Evolutionary conservation across 768 basidiomycete species (phyloP).

Genomic region (Termitomyces sp.): DNA sequence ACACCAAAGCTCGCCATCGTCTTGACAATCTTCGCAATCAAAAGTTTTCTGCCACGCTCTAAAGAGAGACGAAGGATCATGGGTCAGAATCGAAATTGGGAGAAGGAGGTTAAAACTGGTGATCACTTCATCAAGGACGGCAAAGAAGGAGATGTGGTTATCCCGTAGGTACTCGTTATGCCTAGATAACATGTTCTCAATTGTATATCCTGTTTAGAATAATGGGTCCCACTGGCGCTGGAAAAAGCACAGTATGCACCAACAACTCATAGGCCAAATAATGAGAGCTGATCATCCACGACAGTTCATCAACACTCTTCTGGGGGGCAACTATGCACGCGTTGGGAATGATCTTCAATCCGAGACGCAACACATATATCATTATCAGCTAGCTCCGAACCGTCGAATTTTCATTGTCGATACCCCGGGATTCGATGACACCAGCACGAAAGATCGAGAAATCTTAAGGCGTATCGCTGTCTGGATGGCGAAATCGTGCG

Average conservation of each 20-base stretch:
- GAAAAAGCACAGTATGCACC: conserved; percentile 5
- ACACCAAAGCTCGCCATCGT: neutral
- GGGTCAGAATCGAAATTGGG: conserved; percentile 3
- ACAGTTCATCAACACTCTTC: conserved; percentile 7
- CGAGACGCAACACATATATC: conserved; percentile 2
- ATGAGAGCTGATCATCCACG: neutral
- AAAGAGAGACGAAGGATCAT: neutral
- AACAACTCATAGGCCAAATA: neutral
- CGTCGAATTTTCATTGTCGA: conserved; percentile 7
- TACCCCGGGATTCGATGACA: conserved; percentile 8
- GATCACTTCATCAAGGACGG: conserved; percentile 2
- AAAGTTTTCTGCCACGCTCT: neutral
- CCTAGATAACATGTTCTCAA: neutral
- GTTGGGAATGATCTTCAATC: conserved; percentile 6
- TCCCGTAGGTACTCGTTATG: neutral
- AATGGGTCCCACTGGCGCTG: conserved; percentile 4
- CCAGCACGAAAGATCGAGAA: conserved; percentile 6
- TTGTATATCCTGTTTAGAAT: neutral
- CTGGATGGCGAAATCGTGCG: conserved; percentile 9
- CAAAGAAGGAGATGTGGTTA: conserved; percentile 2
- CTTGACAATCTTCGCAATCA: neutral
- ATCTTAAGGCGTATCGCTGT: conserved; percentile 7
- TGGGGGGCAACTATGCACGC: neutral
- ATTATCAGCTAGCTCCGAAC: neutral
- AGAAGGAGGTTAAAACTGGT: conserved; percentile 1